These are phyloP conservation scores for Cercospora zeina DNA, from an alignment of 2,329 filamentous ascomycete genomes.

Conservation along the genomic window DNA sequence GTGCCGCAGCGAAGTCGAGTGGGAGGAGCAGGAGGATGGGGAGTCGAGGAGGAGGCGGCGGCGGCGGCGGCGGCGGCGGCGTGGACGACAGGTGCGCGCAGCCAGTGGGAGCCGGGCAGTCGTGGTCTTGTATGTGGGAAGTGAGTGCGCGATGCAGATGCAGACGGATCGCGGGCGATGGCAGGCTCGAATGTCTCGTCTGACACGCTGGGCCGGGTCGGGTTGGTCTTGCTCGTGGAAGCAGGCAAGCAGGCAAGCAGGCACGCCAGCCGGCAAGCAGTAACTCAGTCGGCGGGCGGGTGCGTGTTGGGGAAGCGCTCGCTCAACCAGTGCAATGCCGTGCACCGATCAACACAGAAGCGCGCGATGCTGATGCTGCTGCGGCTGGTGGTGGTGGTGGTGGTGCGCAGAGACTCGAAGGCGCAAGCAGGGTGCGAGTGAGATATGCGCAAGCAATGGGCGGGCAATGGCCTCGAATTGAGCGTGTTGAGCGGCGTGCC, in stretches of 20 bases:
- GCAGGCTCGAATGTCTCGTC: no score
- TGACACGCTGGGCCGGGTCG: no score
- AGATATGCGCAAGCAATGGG: neutral
- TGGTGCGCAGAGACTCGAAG: no score
- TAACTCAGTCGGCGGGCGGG: no score
- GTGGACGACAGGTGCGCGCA: constrained; percentile 36
- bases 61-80: no score
- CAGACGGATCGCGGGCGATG: no score
- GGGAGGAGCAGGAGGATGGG: constrained; percentile 22
- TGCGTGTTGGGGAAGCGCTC: neutral
- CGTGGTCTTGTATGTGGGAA: neutral
- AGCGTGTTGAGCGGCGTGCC: constrained; percentile 20
- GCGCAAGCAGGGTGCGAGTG: no score
- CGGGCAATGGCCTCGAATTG: constrained; percentile 15
- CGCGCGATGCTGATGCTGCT: neutral
- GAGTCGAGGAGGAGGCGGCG: no score
- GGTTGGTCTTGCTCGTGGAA: constrained; percentile 13
- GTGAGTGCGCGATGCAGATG: constrained; percentile 18
- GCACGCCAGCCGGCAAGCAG: no score
- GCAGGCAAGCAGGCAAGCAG: no score
- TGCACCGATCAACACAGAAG: constrained; percentile 12
- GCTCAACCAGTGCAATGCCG: neutral
- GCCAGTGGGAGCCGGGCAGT: constrained; percentile 42
- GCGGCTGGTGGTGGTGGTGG: neutral
- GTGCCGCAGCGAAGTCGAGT: constrained; percentile 17